Evolutionary conservation across 2,329 filamentous ascomycete genomes (phyloP).

Genomic region (Magnaporthiopsis rhizophila): DNA sequence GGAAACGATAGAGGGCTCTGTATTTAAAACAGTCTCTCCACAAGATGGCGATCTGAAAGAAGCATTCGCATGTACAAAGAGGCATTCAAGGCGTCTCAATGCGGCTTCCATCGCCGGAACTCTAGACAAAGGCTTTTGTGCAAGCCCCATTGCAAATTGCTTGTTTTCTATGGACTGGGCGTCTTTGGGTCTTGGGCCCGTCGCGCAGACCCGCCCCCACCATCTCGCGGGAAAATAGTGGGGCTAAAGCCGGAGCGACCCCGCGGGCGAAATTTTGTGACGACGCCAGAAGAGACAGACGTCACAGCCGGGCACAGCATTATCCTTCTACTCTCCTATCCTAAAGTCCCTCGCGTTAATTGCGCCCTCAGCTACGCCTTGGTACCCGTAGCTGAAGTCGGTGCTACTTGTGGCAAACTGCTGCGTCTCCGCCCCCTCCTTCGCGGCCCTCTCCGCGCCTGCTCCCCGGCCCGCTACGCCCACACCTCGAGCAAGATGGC

Average conservation of each 20-base stretch:
- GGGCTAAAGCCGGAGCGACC: not conserved
- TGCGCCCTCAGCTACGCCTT: not conserved
- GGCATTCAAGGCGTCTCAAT: too few species aligned
- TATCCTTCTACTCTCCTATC: too few species aligned
- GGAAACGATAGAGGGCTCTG: too few species aligned
- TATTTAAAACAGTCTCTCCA: too few species aligned
- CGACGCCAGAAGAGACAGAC: not conserved
- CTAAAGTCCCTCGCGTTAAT: not conserved
- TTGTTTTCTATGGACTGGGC: too few species aligned
- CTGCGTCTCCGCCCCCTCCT: slow-evolving; percentile 32
- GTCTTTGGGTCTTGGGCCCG: too few species aligned
- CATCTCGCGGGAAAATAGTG: not conserved
- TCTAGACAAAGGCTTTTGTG: too few species aligned
- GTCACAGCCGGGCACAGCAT: too few species aligned
- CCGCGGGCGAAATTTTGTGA: not conserved
- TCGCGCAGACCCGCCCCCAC: not conserved
- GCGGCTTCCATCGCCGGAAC: too few species aligned
- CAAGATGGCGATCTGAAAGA: too few species aligned
- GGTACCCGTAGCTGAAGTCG: not conserved
- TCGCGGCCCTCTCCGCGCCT: slow-evolving; percentile 23
- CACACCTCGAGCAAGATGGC: slow-evolving; percentile 46
- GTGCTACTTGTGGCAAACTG: slow-evolving; percentile 34
- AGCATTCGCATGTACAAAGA: too few species aligned
- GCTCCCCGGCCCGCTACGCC: slow-evolving; percentile 18
- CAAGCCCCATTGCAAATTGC: too few species aligned